phyloP scores from a whole-genome alignment of 1,284 basidiomycete genomes.

The Cutaneotrichosporon sp. region DNA sequence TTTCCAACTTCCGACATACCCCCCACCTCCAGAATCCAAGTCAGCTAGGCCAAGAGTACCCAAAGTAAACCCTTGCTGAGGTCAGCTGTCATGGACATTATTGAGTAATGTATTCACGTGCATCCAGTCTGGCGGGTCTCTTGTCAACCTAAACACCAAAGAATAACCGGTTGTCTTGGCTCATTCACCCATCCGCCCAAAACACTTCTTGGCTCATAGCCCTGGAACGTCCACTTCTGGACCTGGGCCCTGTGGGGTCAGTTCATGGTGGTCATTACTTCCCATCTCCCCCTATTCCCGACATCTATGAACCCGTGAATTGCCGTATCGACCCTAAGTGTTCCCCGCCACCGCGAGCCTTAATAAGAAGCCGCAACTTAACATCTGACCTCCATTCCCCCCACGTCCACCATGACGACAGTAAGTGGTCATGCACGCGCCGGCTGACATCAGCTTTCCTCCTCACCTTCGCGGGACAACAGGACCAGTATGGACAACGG shows the following conservation, averaged over 20 bases:
- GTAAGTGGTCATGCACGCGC: background rate
- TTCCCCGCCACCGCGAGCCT: background rate
- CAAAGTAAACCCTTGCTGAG: no score
- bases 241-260: background rate
- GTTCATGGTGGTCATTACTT: no score
- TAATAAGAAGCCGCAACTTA: background rate
- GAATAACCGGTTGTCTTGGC: no score
- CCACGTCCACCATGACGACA: background rate
- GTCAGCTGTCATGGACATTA: no score
- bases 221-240: background rate
- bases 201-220: no score
- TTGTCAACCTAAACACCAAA: no score
- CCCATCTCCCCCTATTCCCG: slow-evolving; percentile 11
- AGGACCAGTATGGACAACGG: slow-evolving; percentile 9
- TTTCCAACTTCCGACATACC: no score
- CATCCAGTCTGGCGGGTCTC: no score
- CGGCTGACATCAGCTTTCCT: background rate
- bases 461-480: background rate
- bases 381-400: background rate
- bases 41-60: no score
- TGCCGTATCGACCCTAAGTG: background rate
- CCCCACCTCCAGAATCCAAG: no score
- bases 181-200: no score
- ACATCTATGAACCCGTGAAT: background rate
- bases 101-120: no score